Evolutionary conservation across 768 basidiomycete species (phyloP).

Genomic region (Termitomyces sp.): DNA sequence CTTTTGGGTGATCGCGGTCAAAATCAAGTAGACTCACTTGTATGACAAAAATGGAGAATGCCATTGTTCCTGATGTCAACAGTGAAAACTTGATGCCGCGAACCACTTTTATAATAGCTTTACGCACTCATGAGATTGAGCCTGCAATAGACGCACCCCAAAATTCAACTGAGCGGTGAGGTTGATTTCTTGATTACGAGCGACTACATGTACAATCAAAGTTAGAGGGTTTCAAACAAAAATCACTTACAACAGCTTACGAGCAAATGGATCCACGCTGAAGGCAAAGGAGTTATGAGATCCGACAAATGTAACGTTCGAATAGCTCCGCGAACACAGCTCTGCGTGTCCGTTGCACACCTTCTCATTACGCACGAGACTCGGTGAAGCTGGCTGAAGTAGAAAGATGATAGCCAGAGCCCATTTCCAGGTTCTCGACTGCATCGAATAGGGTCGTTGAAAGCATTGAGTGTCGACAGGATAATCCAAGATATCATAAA

Average conservation of each 20-base stretch:
- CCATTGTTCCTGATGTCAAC: constrained; percentile 18
- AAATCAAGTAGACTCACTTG: constrained; percentile 30
- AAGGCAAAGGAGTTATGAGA: too few relatives aligned
- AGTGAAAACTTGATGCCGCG: background rate
- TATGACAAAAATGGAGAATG: constrained; percentile 62
- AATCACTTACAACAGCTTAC: constrained; percentile 47
- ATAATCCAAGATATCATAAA: background rate
- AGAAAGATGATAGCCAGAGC: background rate
- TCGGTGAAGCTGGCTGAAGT: constrained; percentile 12
- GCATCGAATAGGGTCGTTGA: background rate
- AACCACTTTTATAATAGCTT: background rate
- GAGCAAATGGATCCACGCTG: too few relatives aligned
- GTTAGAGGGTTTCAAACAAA: constrained; percentile 16
- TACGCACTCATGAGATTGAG: constrained; percentile 21
- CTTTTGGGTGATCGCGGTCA: background rate
- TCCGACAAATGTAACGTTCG: too few relatives aligned
- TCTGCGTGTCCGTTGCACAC: constrained; percentile 55
- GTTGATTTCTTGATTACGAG: constrained; percentile 29
- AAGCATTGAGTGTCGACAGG: background rate
- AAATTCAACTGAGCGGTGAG: constrained; percentile 24
- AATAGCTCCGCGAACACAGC: too few relatives aligned
- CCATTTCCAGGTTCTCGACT: background rate
- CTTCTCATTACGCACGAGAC: constrained; percentile 24
- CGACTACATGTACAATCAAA: constrained; percentile 21
- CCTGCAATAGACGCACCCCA: constrained; percentile 12